phyloP scores from a whole-genome alignment of 495 filamentous ascomycete genomes.

The Astrocystis sublimbata region DNA sequence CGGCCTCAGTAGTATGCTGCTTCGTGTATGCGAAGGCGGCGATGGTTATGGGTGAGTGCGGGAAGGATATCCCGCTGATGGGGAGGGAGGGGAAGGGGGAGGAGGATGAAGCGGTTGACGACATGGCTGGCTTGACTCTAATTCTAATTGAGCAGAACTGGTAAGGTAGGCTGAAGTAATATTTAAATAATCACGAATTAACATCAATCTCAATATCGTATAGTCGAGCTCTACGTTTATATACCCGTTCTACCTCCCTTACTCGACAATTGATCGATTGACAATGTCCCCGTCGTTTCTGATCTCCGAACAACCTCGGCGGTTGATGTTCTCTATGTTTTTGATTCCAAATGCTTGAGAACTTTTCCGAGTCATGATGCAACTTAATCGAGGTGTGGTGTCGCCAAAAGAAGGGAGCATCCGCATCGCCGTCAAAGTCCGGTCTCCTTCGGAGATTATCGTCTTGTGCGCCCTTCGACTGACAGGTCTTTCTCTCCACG shows the following conservation, averaged over 20 bases:
- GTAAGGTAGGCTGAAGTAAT: background rate
- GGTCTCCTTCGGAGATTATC: background rate
- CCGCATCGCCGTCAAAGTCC: background rate
- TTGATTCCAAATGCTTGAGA: background rate
- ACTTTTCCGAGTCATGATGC: background rate
- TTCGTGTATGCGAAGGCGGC: constrained; percentile 44
- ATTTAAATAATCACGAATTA: background rate
- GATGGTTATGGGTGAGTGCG: constrained; percentile 28
- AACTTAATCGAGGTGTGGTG: background rate
- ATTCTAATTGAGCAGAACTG: background rate
- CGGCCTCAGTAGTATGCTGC: constrained; percentile 30
- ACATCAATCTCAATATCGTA: background rate
- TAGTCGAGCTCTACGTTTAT: background rate
- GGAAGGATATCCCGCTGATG: constrained; percentile 29
- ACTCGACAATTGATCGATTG: too few relatives aligned
- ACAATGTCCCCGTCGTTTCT: too few relatives aligned
- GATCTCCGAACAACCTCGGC: background rate
- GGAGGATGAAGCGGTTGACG: constrained; percentile 4
- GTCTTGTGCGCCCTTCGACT: background rate
- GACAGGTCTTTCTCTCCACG: background rate
- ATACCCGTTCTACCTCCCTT: background rate
- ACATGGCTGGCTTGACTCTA: background rate
- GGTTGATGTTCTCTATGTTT: background rate
- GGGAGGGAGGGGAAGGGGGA: constrained; percentile 19
- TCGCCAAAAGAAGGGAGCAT: background rate